Percentiles rank a stretch among this genome's conserved stretches.
Evolutionary conservation across 495 filamentous ascomycete species (phyloP).

Genomic region (Polyplosphaeria fusca): DNA sequence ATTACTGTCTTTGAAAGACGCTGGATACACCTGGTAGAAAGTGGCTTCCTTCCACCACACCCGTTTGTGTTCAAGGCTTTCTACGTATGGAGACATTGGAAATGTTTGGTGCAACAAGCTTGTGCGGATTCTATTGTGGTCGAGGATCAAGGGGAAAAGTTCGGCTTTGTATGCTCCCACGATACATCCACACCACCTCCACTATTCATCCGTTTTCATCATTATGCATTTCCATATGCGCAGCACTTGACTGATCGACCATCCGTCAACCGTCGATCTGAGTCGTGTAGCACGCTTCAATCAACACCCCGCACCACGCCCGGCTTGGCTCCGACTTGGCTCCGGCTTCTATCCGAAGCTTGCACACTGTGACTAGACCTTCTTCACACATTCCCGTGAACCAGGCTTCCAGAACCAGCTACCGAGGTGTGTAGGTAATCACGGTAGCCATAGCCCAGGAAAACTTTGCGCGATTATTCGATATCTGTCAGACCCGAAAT

Average conservation of each 20-base stretch:
- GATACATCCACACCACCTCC: no score
- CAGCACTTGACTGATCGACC: no score
- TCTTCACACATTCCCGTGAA: not conserved
- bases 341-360: not conserved
- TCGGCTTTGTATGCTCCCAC: no score
- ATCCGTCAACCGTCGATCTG: no score
- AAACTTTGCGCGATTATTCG: no score
- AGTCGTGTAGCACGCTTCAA: not conserved
- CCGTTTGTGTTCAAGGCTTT: constrained; percentile 3
- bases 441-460: no score
- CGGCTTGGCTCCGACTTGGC: constrained; percentile 24
- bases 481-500: no score
- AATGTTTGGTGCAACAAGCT: no score
- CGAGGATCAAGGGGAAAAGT: no score
- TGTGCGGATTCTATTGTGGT: no score
- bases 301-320: not conserved
- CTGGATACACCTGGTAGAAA: constrained; percentile 42
- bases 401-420: not conserved
- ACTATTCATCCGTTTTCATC: no score
- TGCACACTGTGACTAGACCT: not conserved
- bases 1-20: constrained; percentile 37
- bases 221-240: no score
- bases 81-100: constrained; percentile 20
- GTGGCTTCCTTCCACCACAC: constrained; percentile 38
- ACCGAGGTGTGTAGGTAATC: not conserved